Evolutionary conservation across 163 green algal species (phyloP).

Genomic region (Scenedesmus sp.): DNA sequence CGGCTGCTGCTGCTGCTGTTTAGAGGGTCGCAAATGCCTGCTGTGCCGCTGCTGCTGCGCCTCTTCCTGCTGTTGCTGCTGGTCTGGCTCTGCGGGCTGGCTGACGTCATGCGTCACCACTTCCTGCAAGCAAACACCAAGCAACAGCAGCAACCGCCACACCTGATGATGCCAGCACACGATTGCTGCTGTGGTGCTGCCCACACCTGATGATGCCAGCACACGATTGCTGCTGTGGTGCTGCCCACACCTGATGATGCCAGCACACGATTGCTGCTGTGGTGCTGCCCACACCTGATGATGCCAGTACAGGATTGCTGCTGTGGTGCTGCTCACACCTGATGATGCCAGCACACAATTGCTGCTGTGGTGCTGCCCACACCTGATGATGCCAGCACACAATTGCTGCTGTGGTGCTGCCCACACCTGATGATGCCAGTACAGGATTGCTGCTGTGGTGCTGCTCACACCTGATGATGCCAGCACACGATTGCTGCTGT

Average conservation of each 20-base stretch:
- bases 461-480: too few relatives aligned
- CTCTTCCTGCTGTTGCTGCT: conserved; percentile 43
- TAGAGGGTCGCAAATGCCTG: conserved; percentile 5
- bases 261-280: not conserved
- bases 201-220: too few relatives aligned
- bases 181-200: not conserved
- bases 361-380: not conserved
- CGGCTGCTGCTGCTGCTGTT: conserved; percentile 38
- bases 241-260: too few relatives aligned
- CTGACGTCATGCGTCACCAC: conserved; percentile 19
- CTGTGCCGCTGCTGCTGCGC: conserved; percentile 27
- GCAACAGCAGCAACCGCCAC: not conserved
- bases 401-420: not conserved
- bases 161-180: too few relatives aligned
- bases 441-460: not conserved
- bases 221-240: not conserved
- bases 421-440: too few relatives aligned
- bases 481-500: not conserved
- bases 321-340: not conserved
- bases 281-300: too few relatives aligned
- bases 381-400: too few relatives aligned
- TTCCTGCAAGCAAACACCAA: not conserved
- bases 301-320: too few relatives aligned
- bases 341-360: too few relatives aligned
- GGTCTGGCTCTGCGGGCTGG: not conserved